Evolutionary conservation across 148 eudicot genomes (phyloP).

Genomic region (Polygonum maritimum): DNA sequence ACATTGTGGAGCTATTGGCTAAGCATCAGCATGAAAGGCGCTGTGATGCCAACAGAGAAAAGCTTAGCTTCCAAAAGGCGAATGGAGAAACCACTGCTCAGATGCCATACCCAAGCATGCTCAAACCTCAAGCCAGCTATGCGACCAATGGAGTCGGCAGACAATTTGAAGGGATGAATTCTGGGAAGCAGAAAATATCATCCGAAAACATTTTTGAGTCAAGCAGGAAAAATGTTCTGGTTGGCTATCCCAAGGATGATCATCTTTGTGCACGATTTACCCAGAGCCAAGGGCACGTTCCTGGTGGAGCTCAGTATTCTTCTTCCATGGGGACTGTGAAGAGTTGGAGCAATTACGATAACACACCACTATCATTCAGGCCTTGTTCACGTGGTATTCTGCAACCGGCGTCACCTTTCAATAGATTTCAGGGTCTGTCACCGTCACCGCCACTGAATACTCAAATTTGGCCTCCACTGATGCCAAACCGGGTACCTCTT

Average conservation of each 20-base stretch:
- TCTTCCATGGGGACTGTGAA: slow-evolving; percentile 14
- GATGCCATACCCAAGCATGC: background rate
- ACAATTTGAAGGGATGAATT: slow-evolving; percentile 15
- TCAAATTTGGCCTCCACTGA: slow-evolving; percentile 13
- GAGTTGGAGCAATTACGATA: background rate
- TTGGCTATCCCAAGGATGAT: slow-evolving; percentile 16
- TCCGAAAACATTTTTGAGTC: slow-evolving; percentile 10
- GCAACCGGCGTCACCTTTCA: slow-evolving; percentile 6
- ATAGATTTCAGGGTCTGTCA: slow-evolving; percentile 10
- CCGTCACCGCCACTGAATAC: slow-evolving; percentile 15
- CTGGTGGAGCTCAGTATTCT: slow-evolving; percentile 14
- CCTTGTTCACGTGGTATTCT: background rate
- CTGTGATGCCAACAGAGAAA: slow-evolving; percentile 16
- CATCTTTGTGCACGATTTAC: slow-evolving; percentile 17
- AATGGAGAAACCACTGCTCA: slow-evolving; percentile 4
- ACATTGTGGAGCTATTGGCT: slow-evolving; percentile 52
- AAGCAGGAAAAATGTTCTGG: slow-evolving; percentile 11
- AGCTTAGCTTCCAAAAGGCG: slow-evolving; percentile 8
- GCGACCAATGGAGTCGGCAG: slow-evolving; percentile 10
- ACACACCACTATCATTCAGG: background rate
- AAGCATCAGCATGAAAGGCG: slow-evolving; percentile 39
- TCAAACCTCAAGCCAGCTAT: slow-evolving; percentile 11
- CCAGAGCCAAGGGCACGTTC: slow-evolving; percentile 17
- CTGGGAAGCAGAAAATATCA: slow-evolving; percentile 12
- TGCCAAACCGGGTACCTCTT: slow-evolving; percentile 15